These are phyloP conservation scores for Ammopiptanthus mongolicus DNA, from an alignment of 306 rosid genomes.

Conservation along the genomic window DNA sequence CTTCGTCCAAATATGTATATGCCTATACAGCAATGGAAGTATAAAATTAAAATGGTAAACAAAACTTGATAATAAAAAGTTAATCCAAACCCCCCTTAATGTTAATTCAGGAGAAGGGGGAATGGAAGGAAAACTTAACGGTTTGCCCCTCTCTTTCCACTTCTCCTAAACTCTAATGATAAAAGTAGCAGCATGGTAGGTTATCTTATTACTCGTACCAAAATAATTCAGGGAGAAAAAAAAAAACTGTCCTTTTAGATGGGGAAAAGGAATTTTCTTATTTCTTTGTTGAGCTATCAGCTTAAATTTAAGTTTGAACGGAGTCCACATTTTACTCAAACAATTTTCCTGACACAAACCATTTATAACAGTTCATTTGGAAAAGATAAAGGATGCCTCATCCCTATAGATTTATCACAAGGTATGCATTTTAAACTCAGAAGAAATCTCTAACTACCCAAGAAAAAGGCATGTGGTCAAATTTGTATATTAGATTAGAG, in stretches of 20 bases:
- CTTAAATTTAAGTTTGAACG: not conserved
- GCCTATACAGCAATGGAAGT: slow-evolving; percentile 31
- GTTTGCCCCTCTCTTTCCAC: not conserved
- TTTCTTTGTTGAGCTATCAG: not conserved
- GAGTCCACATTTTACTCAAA: not conserved
- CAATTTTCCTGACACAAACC: not conserved
- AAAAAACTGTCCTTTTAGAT: not conserved
- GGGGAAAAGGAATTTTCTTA: not conserved
- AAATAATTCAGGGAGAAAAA: not conserved
- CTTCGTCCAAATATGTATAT: slow-evolving; percentile 74
- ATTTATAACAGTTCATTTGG: not conserved
- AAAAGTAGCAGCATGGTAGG: not conserved
- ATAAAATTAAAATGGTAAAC: not conserved
- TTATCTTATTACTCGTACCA: not conserved
- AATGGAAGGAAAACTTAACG: not conserved
- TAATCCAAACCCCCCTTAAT: not conserved
- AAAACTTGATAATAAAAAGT: not conserved
- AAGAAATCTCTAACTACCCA: not conserved
- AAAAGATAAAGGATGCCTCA: not conserved
- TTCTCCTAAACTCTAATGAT: not conserved
- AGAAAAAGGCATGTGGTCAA: not conserved
- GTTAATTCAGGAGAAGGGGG: not conserved
- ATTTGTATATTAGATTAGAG: not conserved
- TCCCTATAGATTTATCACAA: not conserved
- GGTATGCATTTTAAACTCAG: not conserved